Base-by-base conservation (phyloP, 2,329 filamentous ascomycete species). In the Orbilia quercus region DNA sequence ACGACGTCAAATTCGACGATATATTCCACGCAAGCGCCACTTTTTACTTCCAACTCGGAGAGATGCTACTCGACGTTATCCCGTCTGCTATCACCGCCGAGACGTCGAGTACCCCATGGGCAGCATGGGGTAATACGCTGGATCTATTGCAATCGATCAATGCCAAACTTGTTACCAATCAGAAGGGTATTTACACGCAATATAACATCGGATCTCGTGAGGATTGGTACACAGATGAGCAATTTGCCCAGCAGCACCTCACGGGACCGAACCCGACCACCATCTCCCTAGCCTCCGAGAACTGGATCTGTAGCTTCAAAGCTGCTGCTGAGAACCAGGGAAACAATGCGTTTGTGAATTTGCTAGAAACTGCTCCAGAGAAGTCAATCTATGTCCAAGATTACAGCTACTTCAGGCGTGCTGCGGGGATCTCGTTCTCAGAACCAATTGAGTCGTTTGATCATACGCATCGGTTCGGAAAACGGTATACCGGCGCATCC, bases 191-290 rank as follows among this genome's bases (percentile, higher is more conserved):
- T n/a, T 77, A 75, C 50, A 74, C 75, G 6, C 60, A 77, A 20
- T 74, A 77, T 12, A 79, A 79, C 54, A 76, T 80, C 44, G 79
- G 62, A 2, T 44, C 25, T 16, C 50, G 51, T 42, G 40, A 45
- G 28, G 76, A 45, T 69, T 79, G 77, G 77, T 79, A 75, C 42
- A 63, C 53, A n/a, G 78, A 79, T 44, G 80, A 82, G 16, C 80
- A 82, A 75, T 82, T 82, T 57, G 81, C 80, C 0, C 80, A 80
- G 71, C 81, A 83, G 48, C 79, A 81, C 59, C 82, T 82, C 75
- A 79, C 79, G 5, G 80, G 80, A 40, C 79, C 81, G 9, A 82
- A 78, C 53, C 78, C 77, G 20, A 71, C 73, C 6, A 76, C 77
- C 0, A 77, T 78, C 23, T 28, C 48, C n/a, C 14, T 57, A 0